Evolutionary conservation across 2,329 filamentous ascomycete species (phyloP).

Genomic region (Penicillium sp.): DNA sequence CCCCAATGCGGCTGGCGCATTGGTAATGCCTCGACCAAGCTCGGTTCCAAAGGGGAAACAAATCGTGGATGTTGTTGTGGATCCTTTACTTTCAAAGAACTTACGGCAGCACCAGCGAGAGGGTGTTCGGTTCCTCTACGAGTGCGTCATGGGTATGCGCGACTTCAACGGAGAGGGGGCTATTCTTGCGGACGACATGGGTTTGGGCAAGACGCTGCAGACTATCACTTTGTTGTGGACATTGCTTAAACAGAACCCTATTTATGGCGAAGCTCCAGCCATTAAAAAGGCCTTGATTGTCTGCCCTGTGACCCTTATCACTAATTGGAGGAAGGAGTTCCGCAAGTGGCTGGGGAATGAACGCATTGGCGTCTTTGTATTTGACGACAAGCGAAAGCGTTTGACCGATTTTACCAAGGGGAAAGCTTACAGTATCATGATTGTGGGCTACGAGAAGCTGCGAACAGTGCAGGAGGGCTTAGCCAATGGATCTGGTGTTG

Average conservation of each 20-base stretch:
- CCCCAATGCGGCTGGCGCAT: conserved; percentile 60
- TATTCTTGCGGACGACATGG: conserved; percentile 77
- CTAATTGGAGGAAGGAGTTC: conserved; percentile 75
- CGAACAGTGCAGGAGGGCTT: conserved; percentile 68
- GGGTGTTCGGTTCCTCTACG: conserved; percentile 72
- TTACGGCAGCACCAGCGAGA: conserved; percentile 71
- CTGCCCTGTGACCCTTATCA: conserved; percentile 72
- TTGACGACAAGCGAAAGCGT: conserved; percentile 62
- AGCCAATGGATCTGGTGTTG: conserved; percentile 65
- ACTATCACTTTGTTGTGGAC: conserved; percentile 75
- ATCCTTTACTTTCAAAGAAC: conserved; percentile 66
- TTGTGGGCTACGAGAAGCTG: conserved; percentile 74
- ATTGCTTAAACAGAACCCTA: conserved; percentile 71
- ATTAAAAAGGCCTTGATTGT: conserved; percentile 74
- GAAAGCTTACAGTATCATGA: conserved; percentile 70
- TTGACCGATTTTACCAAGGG: conserved; percentile 72
- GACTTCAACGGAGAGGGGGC: conserved; percentile 69
- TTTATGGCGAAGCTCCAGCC: conserved; percentile 62
- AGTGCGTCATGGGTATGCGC: conserved; percentile 76
- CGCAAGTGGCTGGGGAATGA: conserved; percentile 75
- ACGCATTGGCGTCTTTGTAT: conserved; percentile 69
- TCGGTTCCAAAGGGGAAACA: conserved; percentile 63
- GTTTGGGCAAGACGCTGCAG: conserved; percentile 73
- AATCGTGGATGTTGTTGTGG: conserved; percentile 73
- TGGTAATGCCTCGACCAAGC: conserved; percentile 69